These are phyloP conservation scores for Sporisorium sorghi DNA, from an alignment of 1,284 basidiomycete genomes.

Conservation along the genomic window DNA sequence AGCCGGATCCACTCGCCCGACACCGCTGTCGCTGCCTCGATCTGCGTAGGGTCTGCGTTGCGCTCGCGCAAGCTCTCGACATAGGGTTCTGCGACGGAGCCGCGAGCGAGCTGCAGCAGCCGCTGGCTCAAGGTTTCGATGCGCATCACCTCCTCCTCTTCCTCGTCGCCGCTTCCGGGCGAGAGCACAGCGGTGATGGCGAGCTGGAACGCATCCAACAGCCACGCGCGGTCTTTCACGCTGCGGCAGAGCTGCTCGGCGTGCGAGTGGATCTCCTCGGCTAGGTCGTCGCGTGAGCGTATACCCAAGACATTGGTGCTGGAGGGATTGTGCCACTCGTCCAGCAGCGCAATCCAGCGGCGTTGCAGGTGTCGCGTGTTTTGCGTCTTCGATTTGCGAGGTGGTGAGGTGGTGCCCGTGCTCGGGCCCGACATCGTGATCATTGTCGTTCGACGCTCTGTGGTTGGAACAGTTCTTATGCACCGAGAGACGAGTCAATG, in stretches of 20 bases:
- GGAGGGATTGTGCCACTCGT: constrained; percentile 22
- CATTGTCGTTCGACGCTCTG: no score
- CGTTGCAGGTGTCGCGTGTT: constrained; percentile 12
- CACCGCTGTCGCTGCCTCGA: not conserved
- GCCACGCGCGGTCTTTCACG: constrained; percentile 24
- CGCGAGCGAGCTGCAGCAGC: constrained; percentile 31
- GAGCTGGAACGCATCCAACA: constrained; percentile 35
- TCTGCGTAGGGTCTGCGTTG: not conserved
- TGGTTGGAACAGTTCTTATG: no score
- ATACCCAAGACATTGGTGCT: no score
- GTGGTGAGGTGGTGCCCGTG: not conserved
- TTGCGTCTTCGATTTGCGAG: not conserved
- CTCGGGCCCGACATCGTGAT: constrained; percentile 12
- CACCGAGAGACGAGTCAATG: not conserved
- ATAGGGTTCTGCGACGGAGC: no score
- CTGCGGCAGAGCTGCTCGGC: constrained; percentile 32
- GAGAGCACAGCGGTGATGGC: constrained; percentile 33
- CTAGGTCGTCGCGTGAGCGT: constrained; percentile 27
- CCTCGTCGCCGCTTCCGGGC: not conserved
- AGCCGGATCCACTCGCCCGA: constrained; percentile 10
- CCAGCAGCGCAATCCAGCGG: constrained; percentile 43
- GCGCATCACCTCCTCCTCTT: not conserved
- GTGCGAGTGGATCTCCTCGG: constrained; percentile 38
- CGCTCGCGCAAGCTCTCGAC: constrained; percentile 8
- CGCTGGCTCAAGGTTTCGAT: constrained; percentile 35